Evolutionary conservation across 345 rosid genomes (phyloP).

Genomic region (Ceriops decandra): DNA sequence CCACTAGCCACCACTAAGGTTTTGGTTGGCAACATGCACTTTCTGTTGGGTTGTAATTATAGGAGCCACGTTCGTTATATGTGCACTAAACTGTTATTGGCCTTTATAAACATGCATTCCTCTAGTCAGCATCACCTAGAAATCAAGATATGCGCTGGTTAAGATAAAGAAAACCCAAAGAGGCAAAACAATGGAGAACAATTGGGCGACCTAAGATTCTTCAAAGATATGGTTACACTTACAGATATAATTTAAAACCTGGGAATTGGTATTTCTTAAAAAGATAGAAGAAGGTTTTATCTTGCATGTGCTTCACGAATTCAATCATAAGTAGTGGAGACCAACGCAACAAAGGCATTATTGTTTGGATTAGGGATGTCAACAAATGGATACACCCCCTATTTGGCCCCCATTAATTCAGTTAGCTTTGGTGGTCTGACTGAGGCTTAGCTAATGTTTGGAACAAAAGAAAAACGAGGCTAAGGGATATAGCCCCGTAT

Average conservation of each 20-base stretch:
- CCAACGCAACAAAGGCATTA: constrained; percentile 9
- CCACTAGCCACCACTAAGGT: constrained; percentile 6
- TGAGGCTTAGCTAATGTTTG: too few species aligned
- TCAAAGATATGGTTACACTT: constrained; percentile 4
- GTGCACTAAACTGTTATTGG: constrained; percentile 17
- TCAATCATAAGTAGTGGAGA: constrained; percentile 11
- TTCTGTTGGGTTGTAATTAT: not conserved
- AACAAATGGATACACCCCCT: too few species aligned
- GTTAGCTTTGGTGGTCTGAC: too few species aligned
- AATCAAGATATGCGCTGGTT: constrained; percentile 7
- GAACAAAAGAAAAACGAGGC: too few species aligned
- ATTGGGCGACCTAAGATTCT: constrained; percentile 15
- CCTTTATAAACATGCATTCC: constrained; percentile 8
- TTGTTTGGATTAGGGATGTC: not conserved
- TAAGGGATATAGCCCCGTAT: too few species aligned
- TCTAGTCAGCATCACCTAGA: not conserved
- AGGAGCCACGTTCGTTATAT: not conserved
- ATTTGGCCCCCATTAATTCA: too few species aligned
- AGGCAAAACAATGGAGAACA: not conserved
- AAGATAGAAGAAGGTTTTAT: not conserved
- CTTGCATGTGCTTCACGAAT: not conserved
- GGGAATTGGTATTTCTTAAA: not conserved
- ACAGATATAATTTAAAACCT: constrained; percentile 9
- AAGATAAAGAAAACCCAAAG: constrained; percentile 5
- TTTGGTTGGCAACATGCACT: not conserved